These are phyloP conservation scores for Ophiostoma piceae DNA, from an alignment of 2,329 filamentous ascomycete genomes.

Conservation along the genomic window DNA sequence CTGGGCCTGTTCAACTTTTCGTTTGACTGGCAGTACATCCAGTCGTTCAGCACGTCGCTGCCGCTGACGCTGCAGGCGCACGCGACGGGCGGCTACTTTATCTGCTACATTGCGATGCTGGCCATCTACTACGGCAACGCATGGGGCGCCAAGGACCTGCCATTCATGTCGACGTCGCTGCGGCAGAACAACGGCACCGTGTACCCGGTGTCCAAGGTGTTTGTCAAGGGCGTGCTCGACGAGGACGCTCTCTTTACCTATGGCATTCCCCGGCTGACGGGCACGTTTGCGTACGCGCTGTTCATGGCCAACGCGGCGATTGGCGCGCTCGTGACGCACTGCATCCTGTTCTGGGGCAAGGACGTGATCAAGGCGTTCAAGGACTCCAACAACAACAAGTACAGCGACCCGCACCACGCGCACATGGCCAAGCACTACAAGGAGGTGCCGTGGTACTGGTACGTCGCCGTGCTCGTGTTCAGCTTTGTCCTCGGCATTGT, in stretches of 20 bases:
- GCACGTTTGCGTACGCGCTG: conserved; percentile 48
- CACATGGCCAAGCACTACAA: conserved; percentile 51
- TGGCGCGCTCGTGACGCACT: conserved; percentile 50
- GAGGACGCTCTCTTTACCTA: conserved; percentile 38
- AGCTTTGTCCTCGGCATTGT: conserved; percentile 45
- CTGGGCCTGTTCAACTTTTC: conserved; percentile 46
- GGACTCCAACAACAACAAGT: conserved; percentile 40
- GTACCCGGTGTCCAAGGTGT: conserved; percentile 41
- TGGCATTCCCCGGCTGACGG: conserved; percentile 45
- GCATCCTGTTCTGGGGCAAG: conserved; percentile 50
- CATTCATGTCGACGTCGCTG: conserved; percentile 52
- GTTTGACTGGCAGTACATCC: conserved; percentile 55
- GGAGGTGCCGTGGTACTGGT: conserved; percentile 48
- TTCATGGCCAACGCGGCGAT: conserved; percentile 56
- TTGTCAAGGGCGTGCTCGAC: conserved; percentile 40
- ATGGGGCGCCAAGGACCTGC: conserved; percentile 44
- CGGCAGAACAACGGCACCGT: conserved; percentile 37
- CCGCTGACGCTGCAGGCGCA: conserved; percentile 49
- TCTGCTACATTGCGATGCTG: conserved; percentile 48
- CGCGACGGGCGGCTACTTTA: conserved; percentile 40
- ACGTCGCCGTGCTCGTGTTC: conserved; percentile 37
- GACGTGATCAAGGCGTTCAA: conserved; percentile 47
- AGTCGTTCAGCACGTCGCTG: conserved; percentile 48
- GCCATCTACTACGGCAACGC: conserved; percentile 48
- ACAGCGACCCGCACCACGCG: conserved; percentile 47